Percentiles rank a stretch among this genome's conserved stretches.
Conservation (phyloP, 805 yeast species). For the Saturnispora ahearnii region DNA sequence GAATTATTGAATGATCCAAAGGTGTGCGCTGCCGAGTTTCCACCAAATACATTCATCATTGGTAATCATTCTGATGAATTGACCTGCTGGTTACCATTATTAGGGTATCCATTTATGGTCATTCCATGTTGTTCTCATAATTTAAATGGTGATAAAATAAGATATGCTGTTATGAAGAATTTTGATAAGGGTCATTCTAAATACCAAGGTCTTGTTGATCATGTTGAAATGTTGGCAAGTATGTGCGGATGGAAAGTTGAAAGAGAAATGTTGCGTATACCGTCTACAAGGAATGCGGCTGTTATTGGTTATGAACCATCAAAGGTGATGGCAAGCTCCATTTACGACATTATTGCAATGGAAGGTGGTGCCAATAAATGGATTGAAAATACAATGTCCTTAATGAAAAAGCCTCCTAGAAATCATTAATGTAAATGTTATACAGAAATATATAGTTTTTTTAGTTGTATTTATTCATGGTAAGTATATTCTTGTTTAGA, state of each 20-base stretch:
- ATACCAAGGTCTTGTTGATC: slow-evolving; percentile 80
- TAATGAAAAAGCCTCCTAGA: slow-evolving; percentile 64
- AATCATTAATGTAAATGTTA: slow-evolving; percentile 35
- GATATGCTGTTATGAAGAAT: slow-evolving; percentile 44
- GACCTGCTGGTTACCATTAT: slow-evolving; percentile 89
- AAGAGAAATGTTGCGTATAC: slow-evolving; percentile 82
- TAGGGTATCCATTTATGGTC: slow-evolving; percentile 81
- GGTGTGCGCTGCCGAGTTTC: slow-evolving; percentile 58
- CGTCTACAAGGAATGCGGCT: slow-evolving; percentile 91
- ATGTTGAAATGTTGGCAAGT: slow-evolving; percentile 60
- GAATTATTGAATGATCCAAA: slow-evolving; percentile 42
- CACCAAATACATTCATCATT: slow-evolving; percentile 66
- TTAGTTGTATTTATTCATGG: not conserved
- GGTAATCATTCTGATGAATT: slow-evolving; percentile 95
- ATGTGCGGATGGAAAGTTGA: slow-evolving; percentile 78
- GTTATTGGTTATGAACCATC: slow-evolving; percentile 52
- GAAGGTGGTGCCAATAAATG: slow-evolving; percentile 92
- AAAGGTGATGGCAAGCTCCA: slow-evolving; percentile 24
- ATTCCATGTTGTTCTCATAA: slow-evolving; percentile 95
- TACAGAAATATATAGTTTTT: not conserved
- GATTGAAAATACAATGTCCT: slow-evolving; percentile 70
- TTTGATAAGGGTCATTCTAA: slow-evolving; percentile 39
- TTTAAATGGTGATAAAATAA: slow-evolving; percentile 61
- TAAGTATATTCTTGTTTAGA: not conserved
- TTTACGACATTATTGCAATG: slow-evolving; percentile 53